Base-by-base conservation (phyloP, 2,329 filamentous ascomycete genomes). In the Hansfordia pulvinata region DNA sequence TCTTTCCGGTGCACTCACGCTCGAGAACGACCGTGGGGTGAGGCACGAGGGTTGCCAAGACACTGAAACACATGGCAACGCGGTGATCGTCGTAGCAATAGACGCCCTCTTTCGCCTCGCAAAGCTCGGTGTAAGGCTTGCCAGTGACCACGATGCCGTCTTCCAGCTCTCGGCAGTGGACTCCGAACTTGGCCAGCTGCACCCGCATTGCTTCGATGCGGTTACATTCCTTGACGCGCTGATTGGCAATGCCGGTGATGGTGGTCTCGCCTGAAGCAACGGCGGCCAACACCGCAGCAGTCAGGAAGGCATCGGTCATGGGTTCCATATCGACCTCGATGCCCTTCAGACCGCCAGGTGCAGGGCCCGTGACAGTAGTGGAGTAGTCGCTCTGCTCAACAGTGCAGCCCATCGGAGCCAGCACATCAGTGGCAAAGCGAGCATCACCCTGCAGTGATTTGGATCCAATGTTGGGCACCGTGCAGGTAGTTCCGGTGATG, bases 281-380 rank as follows among this genome's bases (percentile, higher is more conserved):
- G 19, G 90, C 90, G 15, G 85, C 90, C 24, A 98, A 66, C 4
- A 93, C 85, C 2, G 85, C 92, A 11, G 90, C 90, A 4, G 86
- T 94, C 27, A 98, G 64, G 62, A 98, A 98, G 25, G 90, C 90
- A 53, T 98, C 90, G 0, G 90, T 98, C 90, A 98, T 98, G 2
- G 88, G 81, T 51, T 96, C 90, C 90, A 98, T 98, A 44, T 98
- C 86, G 16, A 98, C 75, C 11, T 74, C 58, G 9, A 98, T 59
- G 1, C 82, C 77, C 40, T 75, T 75, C 20, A 98, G 58, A 10
- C 66, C 55, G 8, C 90, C 88, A 29, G 64, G 53, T 3, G 69
- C 54, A n/a, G 90, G 90, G 2, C 90, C 90, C 7, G 79, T 93
- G 7, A 98, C 90, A 0, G 86, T 96, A 2, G 90, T 98, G 2